These are phyloP conservation scores for Crataegus laevigata DNA, from an alignment of 306 rosid species.

Conservation along the genomic window DNA sequence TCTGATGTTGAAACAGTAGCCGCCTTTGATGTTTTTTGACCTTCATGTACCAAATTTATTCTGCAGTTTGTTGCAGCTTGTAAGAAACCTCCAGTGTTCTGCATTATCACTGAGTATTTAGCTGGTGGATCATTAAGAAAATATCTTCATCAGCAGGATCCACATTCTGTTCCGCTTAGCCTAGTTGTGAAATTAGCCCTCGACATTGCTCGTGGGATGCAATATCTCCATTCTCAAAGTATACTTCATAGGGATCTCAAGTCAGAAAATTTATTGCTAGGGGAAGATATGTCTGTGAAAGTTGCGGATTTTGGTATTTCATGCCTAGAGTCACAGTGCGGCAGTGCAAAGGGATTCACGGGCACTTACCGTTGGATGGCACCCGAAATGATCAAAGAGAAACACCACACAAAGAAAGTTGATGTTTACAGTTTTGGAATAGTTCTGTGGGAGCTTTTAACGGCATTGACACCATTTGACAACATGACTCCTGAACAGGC, in stretches of 20 bases:
- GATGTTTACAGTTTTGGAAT: conserved; percentile 97
- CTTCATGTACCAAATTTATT: conserved; percentile 11
- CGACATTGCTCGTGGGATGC: conserved; percentile 79
- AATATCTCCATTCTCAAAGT: conserved; percentile 88
- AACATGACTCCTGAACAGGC: conserved; percentile 98
- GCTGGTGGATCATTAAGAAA: conserved; percentile 80
- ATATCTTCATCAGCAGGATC: conserved; percentile 76
- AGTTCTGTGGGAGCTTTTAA: conserved; percentile 93
- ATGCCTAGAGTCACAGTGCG: conserved; percentile 76
- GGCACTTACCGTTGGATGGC: conserved; percentile 99
- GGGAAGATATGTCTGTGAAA: conserved; percentile 85
- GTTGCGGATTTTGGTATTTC: conserved; percentile 98
- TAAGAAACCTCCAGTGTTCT: conserved; percentile 93
- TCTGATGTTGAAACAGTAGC: neutral
- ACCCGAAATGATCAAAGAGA: conserved; percentile 90
- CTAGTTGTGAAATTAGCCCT: conserved; percentile 72
- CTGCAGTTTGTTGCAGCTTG: conserved; percentile 90
- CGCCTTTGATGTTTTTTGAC: neutral
- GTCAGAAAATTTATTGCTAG: conserved; percentile 80
- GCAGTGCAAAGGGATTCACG: conserved; percentile 70
- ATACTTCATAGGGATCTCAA: conserved; percentile 96
- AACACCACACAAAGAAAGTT: conserved; percentile 83
- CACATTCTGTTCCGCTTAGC: conserved; percentile 59
- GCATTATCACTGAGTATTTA: conserved; percentile 87
- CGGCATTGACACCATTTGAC: conserved; percentile 76